These are phyloP conservation scores for Arachnomyces sp. DNA, from an alignment of 2,329 filamentous ascomycete genomes.

Conservation along the genomic window DNA sequence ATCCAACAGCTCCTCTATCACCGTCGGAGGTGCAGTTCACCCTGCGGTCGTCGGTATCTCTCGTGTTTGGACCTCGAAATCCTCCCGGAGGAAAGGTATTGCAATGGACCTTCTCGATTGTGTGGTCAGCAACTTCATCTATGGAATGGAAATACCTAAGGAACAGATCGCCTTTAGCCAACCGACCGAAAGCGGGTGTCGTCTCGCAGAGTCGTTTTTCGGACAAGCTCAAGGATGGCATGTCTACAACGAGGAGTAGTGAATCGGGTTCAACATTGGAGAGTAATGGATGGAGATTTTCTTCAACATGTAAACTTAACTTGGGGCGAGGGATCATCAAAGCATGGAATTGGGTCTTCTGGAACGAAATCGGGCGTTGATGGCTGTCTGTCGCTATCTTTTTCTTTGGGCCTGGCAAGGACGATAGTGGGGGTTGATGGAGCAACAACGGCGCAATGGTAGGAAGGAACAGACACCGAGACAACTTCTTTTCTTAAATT, in stretches of 20 bases:
- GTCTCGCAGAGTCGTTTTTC: conserved; percentile 53
- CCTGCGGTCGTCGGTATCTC: conserved; percentile 55
- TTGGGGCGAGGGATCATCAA: too few species aligned
- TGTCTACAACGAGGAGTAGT: conserved; percentile 48
- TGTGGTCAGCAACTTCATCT: conserved; percentile 48
- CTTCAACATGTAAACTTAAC: background rate
- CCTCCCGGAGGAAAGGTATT: conserved; percentile 50
- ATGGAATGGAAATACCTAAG: conserved; percentile 49
- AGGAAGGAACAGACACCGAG: too few species aligned
- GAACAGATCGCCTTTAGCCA: conserved; percentile 56
- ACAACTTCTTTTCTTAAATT: too few species aligned
- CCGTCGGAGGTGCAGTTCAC: conserved; percentile 34
- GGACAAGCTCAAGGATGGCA: conserved; percentile 50
- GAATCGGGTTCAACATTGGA: conserved; percentile 12
- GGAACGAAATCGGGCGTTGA: too few species aligned
- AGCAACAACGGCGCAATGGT: too few species aligned
- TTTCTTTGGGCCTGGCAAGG: too few species aligned
- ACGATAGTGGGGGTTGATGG: too few species aligned
- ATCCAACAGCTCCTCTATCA: conserved; percentile 36
- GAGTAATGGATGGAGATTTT: conserved; percentile 6
- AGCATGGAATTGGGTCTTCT: too few species aligned
- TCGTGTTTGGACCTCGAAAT: conserved; percentile 57
- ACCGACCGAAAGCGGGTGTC: conserved; percentile 55
- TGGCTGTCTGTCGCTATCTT: too few species aligned
- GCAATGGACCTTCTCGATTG: conserved; percentile 52